phyloP scores from a whole-genome alignment of 1,284 basidiomycete genomes.

The Ceratobasidium sp. region DNA sequence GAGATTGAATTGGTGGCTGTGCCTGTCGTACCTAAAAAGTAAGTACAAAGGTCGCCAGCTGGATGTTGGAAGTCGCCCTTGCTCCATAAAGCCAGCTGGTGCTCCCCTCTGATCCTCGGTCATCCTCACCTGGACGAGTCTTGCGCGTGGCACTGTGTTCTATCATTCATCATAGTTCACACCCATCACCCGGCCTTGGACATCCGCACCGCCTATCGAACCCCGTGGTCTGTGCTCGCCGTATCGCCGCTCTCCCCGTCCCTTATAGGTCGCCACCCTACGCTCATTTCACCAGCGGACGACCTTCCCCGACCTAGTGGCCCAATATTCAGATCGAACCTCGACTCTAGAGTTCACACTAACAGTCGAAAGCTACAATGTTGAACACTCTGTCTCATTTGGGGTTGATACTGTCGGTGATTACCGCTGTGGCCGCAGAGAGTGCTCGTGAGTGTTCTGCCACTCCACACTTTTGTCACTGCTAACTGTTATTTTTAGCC shows the following conservation, averaged over 20 bases:
- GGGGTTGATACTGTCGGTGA: background rate
- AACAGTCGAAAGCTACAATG: slow-evolving; percentile 7
- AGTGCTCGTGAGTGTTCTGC: slow-evolving; percentile 35
- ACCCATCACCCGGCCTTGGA: background rate
- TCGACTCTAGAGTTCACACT: background rate
- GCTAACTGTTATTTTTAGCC: slow-evolving; percentile 3
- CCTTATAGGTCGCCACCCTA: background rate
- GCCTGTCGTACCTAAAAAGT: background rate
- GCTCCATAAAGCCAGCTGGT: background rate
- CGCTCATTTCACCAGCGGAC: background rate
- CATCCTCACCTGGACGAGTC: too few relatives aligned
- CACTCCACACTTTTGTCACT: background rate
- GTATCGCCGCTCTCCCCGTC: background rate
- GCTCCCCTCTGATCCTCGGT: background rate
- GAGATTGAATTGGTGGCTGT: background rate
- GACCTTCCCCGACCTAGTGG: slow-evolving; percentile 2
- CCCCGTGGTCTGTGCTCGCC: too few relatives aligned
- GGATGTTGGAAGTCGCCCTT: background rate
- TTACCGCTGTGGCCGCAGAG: slow-evolving; percentile 14
- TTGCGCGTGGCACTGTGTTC: background rate
- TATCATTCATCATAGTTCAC: background rate
- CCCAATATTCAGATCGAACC: background rate
- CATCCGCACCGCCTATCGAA: too few relatives aligned
- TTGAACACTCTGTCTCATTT: background rate
- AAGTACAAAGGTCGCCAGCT: background rate